These are phyloP conservation scores for Adansonia digitata DNA, from an alignment of 345 rosid species.

Conservation along the genomic window DNA sequence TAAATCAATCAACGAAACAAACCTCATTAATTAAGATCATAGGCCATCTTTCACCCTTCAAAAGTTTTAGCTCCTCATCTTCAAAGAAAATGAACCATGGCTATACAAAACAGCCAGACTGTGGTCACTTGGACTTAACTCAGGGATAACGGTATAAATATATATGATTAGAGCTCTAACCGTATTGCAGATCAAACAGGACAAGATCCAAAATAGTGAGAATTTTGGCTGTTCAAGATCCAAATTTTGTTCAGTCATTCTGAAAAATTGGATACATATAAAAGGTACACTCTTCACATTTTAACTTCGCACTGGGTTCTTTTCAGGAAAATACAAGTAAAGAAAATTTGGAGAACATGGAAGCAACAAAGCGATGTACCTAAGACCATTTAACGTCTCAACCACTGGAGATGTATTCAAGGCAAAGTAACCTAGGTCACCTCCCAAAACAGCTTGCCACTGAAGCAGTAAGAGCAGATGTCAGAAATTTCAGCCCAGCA, in stretches of 20 bases:
- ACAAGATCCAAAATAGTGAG: neutral
- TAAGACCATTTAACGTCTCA: neutral
- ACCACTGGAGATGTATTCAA: neutral
- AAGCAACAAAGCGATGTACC: neutral
- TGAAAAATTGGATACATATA: neutral
- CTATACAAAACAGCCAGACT: neutral
- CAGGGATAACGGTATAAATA: neutral
- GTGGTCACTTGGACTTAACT: neutral
- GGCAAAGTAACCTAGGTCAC: conserved; percentile 20
- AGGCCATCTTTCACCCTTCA: neutral
- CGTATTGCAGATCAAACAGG: neutral
- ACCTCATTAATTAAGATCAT: neutral
- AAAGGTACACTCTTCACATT: neutral
- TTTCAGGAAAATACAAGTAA: neutral
- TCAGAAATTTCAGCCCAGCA: conserved; percentile 51
- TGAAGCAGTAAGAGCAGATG: conserved; percentile 51
- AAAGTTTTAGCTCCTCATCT: neutral
- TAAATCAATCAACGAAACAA: neutral
- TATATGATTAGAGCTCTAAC: neutral
- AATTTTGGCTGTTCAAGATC: neutral
- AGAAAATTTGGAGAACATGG: neutral
- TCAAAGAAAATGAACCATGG: neutral
- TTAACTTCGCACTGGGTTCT: neutral
- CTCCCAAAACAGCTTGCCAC: conserved; percentile 55
- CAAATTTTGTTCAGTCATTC: neutral